These are phyloP conservation scores for Rhizomucor miehei DNA, from an alignment of 371 early-diverging fungal species.

Conservation along the genomic window DNA sequence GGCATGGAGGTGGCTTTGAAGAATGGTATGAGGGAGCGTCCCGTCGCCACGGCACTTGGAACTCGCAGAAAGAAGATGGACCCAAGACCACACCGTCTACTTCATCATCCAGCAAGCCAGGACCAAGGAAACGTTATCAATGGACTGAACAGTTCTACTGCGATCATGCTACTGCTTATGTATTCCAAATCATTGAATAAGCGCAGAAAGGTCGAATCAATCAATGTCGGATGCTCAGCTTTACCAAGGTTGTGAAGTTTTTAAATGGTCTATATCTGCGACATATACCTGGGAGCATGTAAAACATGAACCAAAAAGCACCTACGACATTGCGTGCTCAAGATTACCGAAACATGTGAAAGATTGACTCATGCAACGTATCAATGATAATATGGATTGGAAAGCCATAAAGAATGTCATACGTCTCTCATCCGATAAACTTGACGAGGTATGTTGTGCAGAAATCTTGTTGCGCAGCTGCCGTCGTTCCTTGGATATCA, in stretches of 20 bases:
- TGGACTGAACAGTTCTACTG: neutral
- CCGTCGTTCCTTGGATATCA: conserved; percentile 78
- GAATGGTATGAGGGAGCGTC: neutral
- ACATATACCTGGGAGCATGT: neutral
- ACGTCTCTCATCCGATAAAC: neutral
- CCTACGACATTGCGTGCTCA: neutral
- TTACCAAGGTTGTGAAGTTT: neutral
- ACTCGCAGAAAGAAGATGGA: neutral
- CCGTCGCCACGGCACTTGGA: neutral
- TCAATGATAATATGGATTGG: neutral
- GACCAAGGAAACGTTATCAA: neutral
- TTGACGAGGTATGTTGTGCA: conserved; percentile 47
- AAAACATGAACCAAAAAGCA: neutral
- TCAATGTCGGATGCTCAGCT: neutral
- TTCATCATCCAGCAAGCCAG: neutral
- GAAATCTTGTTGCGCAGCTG: conserved; percentile 88
- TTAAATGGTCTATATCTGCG: neutral
- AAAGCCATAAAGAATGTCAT: neutral
- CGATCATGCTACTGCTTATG: neutral
- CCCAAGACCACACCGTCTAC: neutral
- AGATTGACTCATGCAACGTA: neutral
- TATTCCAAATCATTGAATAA: neutral
- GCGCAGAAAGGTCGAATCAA: neutral
- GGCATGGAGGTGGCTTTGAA: neutral
- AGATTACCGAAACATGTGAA: neutral